Evolutionary conservation across 805 yeast genomes (phyloP).

Genomic region (Starmerella davenportii): DNA sequence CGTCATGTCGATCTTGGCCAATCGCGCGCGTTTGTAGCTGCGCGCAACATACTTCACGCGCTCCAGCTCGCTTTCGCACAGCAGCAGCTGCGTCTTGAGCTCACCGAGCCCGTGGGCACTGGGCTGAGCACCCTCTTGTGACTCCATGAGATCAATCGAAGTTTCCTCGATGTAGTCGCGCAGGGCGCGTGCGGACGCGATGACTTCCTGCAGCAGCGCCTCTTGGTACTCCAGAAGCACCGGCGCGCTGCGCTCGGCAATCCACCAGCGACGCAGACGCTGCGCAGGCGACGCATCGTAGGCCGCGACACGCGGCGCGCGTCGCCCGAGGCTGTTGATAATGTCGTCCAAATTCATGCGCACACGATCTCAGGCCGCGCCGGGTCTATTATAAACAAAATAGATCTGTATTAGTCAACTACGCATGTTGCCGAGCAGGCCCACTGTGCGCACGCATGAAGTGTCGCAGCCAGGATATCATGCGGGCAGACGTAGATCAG

Average conservation of each 20-base stretch:
- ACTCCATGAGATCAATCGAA: conserved; percentile 53
- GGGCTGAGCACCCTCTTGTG: conserved; percentile 5
- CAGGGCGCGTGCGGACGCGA: conserved; percentile 44
- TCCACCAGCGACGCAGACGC: conserved; percentile 46
- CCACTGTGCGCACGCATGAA: no score
- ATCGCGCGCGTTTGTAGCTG: conserved; percentile 59
- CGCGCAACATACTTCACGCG: conserved; percentile 68
- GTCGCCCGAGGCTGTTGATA: conserved; percentile 51
- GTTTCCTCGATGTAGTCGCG: conserved; percentile 61
- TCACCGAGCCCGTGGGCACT: conserved; percentile 1
- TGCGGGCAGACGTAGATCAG: no score
- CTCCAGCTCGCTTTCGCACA: conserved; percentile 84
- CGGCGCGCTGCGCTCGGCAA: conserved; percentile 71
- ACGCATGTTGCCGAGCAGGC: no score
- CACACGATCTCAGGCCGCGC: no score
- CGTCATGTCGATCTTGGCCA: conserved; percentile 51
- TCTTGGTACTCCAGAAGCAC: conserved; percentile 64
- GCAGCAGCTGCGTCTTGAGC: conserved; percentile 58
- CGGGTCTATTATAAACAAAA: no score
- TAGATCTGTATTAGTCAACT: no score
- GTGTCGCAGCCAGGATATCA: no score
- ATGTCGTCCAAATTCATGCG: conserved; percentile 24
- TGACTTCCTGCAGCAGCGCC: conserved; percentile 37
- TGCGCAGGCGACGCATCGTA: conserved; percentile 7
- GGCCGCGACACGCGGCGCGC: conserved; percentile 3